Percentiles rank a stretch among this genome's conserved stretches.
Evolutionary conservation across 805 yeast genomes (phyloP).

Genomic region (Candida verbasci): DNA sequence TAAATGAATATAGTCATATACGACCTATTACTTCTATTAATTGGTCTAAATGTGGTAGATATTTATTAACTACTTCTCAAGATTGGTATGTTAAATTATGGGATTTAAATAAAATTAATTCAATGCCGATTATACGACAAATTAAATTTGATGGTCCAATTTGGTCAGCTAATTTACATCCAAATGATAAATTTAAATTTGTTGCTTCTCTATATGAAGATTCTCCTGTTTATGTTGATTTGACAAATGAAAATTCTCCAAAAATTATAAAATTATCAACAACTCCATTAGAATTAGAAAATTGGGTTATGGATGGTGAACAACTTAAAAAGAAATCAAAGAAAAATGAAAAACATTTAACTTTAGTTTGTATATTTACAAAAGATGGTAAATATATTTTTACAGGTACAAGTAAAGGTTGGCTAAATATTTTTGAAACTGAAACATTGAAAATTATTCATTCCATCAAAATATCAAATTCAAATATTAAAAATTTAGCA

Average conservation of each 20-base stretch:
- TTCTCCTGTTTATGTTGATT: slow-evolving; percentile 49
- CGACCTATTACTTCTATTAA: slow-evolving; percentile 66
- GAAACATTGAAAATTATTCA: slow-evolving; percentile 30
- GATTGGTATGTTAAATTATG: slow-evolving; percentile 82
- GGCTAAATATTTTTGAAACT: slow-evolving; percentile 49
- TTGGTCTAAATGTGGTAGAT: slow-evolving; percentile 76
- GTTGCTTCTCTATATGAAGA: slow-evolving; percentile 67
- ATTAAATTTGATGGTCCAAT: slow-evolving; percentile 64
- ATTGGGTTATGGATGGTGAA: slow-evolving; percentile 13
- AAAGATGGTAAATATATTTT: slow-evolving; percentile 54
- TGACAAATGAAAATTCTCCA: slow-evolving; percentile 17
- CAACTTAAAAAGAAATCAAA: slow-evolving; percentile 10
- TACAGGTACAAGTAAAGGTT: slow-evolving; percentile 80
- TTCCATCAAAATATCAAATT: slow-evolving; percentile 54
- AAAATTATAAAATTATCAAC: slow-evolving; percentile 17
- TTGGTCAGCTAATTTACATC: slow-evolving; percentile 64
- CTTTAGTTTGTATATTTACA: slow-evolving; percentile 49
- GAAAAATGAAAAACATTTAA: slow-evolving; percentile 34
- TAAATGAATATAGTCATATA: slow-evolving; percentile 55
- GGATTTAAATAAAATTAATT: slow-evolving; percentile 52
- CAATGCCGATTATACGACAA: slow-evolving; percentile 32
- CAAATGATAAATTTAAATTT: slow-evolving; percentile 42
- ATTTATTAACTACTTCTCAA: slow-evolving; percentile 63
- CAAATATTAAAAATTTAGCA: slow-evolving; percentile 67
- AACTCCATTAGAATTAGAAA: slow-evolving; percentile 12